These are phyloP conservation scores for Fusarium ramigenum DNA, from an alignment of 2,329 filamentous ascomycete genomes.

Conservation along the genomic window DNA sequence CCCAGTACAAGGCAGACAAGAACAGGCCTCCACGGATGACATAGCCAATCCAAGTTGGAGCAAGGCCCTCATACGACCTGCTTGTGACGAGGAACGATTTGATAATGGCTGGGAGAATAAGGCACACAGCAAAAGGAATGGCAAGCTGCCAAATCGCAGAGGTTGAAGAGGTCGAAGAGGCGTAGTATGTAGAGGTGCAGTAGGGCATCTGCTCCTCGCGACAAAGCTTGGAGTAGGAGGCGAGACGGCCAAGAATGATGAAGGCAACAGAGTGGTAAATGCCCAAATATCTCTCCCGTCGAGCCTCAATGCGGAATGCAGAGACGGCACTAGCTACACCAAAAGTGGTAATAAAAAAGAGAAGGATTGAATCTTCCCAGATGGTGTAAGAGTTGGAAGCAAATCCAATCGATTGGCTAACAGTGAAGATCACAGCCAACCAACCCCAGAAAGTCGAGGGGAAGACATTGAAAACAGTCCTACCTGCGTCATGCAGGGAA, in stretches of 20 bases:
- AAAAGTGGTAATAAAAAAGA: conserved; percentile 92
- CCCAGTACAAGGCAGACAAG: conserved; percentile 84
- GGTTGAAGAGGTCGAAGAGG: conserved; percentile 89
- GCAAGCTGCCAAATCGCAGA: conserved; percentile 89
- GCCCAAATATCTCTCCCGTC: conserved; percentile 76
- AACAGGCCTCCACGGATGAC: conserved; percentile 80
- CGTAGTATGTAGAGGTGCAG: conserved; percentile 95
- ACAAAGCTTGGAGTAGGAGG: conserved; percentile 90
- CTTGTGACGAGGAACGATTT: conserved; percentile 84
- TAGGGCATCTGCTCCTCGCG: conserved; percentile 98
- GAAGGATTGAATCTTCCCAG: conserved; percentile 94
- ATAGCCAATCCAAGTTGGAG: conserved; percentile 83
- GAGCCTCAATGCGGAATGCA: conserved; percentile 76
- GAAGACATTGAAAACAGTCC: conserved; percentile 62
- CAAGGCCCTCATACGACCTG: conserved; percentile 86
- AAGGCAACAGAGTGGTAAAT: conserved; percentile 89
- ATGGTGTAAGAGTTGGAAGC: conserved; percentile 98
- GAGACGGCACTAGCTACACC: conserved; percentile 78
- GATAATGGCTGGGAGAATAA: conserved; percentile 77
- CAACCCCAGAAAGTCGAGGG: conserved; percentile 90
- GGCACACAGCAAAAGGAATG: conserved; percentile 79
- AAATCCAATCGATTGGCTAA: conserved; percentile 92
- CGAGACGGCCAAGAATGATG: conserved; percentile 77
- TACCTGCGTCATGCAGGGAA: conserved; percentile 55
- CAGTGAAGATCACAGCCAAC: conserved; percentile 80